phyloP scores from a whole-genome alignment of 345 rosid species.

The Lumnitzera littorea region DNA sequence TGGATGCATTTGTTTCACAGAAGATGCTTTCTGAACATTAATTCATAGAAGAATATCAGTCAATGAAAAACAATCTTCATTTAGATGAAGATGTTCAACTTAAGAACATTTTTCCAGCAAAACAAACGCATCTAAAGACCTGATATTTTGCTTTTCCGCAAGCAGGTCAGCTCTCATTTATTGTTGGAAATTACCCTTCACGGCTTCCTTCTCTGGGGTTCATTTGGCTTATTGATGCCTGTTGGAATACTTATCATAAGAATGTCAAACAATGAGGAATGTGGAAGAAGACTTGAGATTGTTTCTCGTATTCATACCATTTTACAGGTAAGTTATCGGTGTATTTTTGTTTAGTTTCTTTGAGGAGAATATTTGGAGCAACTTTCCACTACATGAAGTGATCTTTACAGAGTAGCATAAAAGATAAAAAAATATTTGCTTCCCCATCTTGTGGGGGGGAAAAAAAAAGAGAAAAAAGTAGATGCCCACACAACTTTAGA shows the following conservation, averaged over 20 bases:
- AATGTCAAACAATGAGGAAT: conserved; percentile 51
- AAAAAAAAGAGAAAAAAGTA: not conserved
- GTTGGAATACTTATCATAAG: conserved; percentile 63
- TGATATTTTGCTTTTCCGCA: not conserved
- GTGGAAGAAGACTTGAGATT: conserved; percentile 41
- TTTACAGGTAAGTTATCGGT: conserved; percentile 52
- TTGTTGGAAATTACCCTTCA: conserved; percentile 51
- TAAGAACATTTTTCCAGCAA: too few relatives aligned
- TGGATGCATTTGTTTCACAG: too few relatives aligned
- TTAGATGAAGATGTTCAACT: too few relatives aligned
- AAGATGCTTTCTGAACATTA: too few relatives aligned
- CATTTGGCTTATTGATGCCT: conserved; percentile 84
- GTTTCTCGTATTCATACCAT: conserved; percentile 57
- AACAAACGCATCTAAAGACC: too few relatives aligned
- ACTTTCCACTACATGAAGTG: too few relatives aligned
- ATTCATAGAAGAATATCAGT: too few relatives aligned
- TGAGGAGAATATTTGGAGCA: too few relatives aligned
- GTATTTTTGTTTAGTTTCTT: not conserved
- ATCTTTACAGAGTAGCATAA: too few relatives aligned
- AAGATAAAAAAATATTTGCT: too few relatives aligned
- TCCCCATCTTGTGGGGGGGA: too few relatives aligned
- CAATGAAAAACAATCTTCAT: too few relatives aligned
- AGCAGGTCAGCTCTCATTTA: conserved; percentile 48
- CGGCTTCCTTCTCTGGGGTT: conserved; percentile 80
- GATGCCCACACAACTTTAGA: conserved; percentile 8